Base-by-base conservation (phyloP, 2,329 filamentous ascomycete species). In the Fonsecaea nubica region DNA sequence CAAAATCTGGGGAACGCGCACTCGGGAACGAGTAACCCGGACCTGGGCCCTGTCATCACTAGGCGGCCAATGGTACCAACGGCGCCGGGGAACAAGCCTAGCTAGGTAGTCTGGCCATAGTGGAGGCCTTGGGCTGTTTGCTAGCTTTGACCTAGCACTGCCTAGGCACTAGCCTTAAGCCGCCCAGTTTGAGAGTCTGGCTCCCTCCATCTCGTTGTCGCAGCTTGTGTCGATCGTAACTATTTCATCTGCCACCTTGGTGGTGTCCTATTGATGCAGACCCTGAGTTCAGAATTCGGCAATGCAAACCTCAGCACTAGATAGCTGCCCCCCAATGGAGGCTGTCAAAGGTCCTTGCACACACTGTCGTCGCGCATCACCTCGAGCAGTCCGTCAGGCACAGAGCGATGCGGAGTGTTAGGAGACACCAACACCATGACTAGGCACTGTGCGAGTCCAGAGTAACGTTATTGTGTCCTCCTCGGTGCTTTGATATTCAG, bases 1-100 rank as follows among this genome's bases (percentile, higher is more conserved):
- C 13, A 35, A 55, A 55, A 35, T 30, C 35, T 25, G 52, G 52
- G 52, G 35, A 53, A 12, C 30, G 33, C 13, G 52, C 52, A n/a
- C 30, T 18, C 30, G 30, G 52, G 45, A 50, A 21, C 45, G 8
- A 21, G 21, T 6, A 25, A 21, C 45, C 45, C 45, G 45, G 45
- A 21, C 18, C 18, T 13, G 2, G 45, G 45, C 10, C 18, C 45
- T 25, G 45, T 50, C 45, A 50, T 25, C 18, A 12, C 18, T 50
- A 5, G 45, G 21, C 25, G 8, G 21, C 25, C 25, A 25, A 25
- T 25, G 25, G 25, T 25, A 25, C 45, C 25, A n/a, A 9, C 10
- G 18, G 45, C 7, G 18, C 21, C 45, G 45, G 45, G 45, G 18
- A 25, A 25, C 18, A 2, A 25, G 25, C 45, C 45, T 50, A 25